phyloP scores from a whole-genome alignment of 768 basidiomycete genomes.

The Phaeolepiota aurea region DNA sequence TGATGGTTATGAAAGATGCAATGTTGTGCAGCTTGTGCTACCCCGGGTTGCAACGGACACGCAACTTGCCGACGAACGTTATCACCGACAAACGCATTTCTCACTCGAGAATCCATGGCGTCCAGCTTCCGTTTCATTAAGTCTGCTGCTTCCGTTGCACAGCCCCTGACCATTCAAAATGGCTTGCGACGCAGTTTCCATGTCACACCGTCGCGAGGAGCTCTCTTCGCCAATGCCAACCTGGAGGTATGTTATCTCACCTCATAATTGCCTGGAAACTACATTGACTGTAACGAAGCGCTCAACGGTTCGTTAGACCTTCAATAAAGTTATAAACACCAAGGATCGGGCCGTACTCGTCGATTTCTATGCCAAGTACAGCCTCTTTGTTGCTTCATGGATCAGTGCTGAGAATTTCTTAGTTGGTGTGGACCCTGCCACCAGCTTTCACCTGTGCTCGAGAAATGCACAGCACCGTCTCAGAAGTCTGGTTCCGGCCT shows the following conservation, averaged over 20 bases:
- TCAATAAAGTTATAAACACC: constrained; percentile 24
- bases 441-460: constrained; percentile 59
- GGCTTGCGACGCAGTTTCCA: constrained; percentile 35
- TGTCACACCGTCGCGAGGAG: constrained; percentile 25
- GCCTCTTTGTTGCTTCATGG: constrained; percentile 7
- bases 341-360: constrained; percentile 55
- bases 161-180: too few species aligned
- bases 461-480: constrained; percentile 43
- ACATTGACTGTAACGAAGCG: constrained; percentile 9
- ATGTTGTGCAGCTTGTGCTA: too few species aligned
- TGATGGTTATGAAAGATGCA: too few species aligned
- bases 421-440: constrained; percentile 82
- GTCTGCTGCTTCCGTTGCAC: too few species aligned
- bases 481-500: constrained; percentile 42
- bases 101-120: too few species aligned
- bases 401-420: too few species aligned
- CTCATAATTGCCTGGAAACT: background rate
- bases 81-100: too few species aligned
- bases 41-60: too few species aligned
- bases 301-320: constrained; percentile 21
- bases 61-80: too few species aligned
- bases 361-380: constrained; percentile 83
- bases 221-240: constrained; percentile 37
- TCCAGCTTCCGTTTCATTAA: too few species aligned
- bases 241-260: constrained; percentile 13